Evolutionary conservation across 2,329 filamentous ascomycete species (phyloP).

Genomic region (Microcyclospora tardicrescens): DNA sequence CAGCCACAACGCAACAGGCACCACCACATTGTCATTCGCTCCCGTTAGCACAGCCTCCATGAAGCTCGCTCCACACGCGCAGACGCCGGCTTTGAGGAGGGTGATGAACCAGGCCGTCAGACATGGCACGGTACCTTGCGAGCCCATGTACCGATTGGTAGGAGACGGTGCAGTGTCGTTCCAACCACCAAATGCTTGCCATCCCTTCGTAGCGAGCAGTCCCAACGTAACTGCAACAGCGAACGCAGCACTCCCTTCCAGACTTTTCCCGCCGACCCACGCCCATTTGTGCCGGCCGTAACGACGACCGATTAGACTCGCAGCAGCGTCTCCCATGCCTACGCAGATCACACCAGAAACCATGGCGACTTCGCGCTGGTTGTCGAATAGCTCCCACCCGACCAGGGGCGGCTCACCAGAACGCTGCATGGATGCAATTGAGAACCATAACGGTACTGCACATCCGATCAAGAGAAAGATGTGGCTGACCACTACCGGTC

Average conservation of each 20-base stretch:
- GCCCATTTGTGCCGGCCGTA: slow-evolving; percentile 85
- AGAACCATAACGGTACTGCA: slow-evolving; percentile 86
- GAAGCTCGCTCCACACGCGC: slow-evolving; percentile 69
- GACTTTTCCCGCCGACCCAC: slow-evolving; percentile 91
- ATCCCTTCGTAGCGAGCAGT: slow-evolving; percentile 54
- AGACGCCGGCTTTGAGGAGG: slow-evolving; percentile 51
- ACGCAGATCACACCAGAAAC: slow-evolving; percentile 87
- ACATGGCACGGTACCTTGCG: slow-evolving; percentile 1
- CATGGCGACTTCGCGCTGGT: slow-evolving; percentile 66
- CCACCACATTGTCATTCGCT: slow-evolving; percentile 96
- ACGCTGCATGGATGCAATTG: slow-evolving; percentile 56
- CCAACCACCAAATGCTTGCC: slow-evolving; percentile 69
- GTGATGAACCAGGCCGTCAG: slow-evolving; percentile 16
- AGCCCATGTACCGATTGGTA: slow-evolving; percentile 1
- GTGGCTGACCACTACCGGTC: slow-evolving; percentile 88
- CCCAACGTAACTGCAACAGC: slow-evolving; percentile 65
- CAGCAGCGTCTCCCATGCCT: slow-evolving; percentile 86
- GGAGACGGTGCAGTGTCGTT: slow-evolving; percentile 17
- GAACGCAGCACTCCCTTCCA: slow-evolving; percentile 79
- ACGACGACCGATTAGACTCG: slow-evolving; percentile 74
- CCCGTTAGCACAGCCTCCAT: slow-evolving; percentile 93
- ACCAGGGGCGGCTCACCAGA: slow-evolving; percentile 41
- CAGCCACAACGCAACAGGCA: slow-evolving; percentile 85
- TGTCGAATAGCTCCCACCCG: slow-evolving; percentile 58
- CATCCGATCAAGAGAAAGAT: slow-evolving; percentile 93